Conservation (phyloP, 768 basidiomycete genomes). For the Chlorophyllum brunneum region DNA sequence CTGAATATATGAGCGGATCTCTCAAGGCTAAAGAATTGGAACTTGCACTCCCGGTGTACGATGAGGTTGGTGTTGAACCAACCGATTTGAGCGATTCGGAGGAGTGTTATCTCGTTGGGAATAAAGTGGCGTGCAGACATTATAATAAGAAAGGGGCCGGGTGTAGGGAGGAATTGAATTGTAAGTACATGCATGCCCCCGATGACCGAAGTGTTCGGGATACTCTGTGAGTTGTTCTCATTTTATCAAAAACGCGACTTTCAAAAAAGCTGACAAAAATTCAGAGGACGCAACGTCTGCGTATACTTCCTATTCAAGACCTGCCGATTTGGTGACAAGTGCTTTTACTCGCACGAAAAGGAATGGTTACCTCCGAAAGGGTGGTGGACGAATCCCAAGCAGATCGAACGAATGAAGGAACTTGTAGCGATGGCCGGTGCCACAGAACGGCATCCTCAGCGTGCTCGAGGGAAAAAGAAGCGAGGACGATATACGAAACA, state of each 20-base stretch:
- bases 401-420: conserved; percentile 25
- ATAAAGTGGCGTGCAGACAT: conserved; percentile 44
- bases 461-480: not conserved
- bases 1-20: conserved; percentile 8
- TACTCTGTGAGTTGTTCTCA: conserved; percentile 32
- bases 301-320: conserved; percentile 30
- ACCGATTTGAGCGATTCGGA: conserved; percentile 46
- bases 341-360: conserved; percentile 47
- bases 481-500: not conserved
- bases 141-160: conserved; percentile 41
- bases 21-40: conserved; percentile 16
- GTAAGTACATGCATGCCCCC: conserved; percentile 47
- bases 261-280: not conserved
- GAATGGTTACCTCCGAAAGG: conserved; percentile 38
- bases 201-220: conserved; percentile 48
- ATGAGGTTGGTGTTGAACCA: conserved; percentile 26
- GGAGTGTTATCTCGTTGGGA: conserved; percentile 46
- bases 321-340: conserved; percentile 37
- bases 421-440: conserved; percentile 25
- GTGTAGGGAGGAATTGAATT: conserved; percentile 35
- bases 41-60: conserved; percentile 18
- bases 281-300: conserved; percentile 48
- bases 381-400: conserved; percentile 40
- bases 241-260: not conserved
- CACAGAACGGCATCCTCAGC: not conserved